These are phyloP conservation scores for Phaseolus lunatus DNA, from an alignment of 306 rosid species.

Conservation along the genomic window DNA sequence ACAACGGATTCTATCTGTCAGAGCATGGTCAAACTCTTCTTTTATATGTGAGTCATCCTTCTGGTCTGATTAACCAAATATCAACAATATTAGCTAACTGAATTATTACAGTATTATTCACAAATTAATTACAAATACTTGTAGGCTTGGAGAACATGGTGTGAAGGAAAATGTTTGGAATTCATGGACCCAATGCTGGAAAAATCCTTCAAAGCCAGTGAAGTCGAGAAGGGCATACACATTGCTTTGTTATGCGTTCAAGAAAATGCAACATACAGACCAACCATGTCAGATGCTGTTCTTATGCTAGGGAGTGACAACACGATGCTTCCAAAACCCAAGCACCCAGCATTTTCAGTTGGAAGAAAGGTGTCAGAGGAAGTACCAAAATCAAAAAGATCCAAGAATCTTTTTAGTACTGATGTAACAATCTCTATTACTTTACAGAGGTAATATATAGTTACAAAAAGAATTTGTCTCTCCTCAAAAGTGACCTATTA, in stretches of 20 bases:
- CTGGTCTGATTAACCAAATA: not conserved
- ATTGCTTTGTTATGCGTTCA: conserved; percentile 62
- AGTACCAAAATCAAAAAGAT: not conserved
- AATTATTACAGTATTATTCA: not conserved
- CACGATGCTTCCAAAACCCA: conserved; percentile 53
- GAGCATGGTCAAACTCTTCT: conserved; percentile 25
- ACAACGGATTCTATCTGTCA: conserved; percentile 15
- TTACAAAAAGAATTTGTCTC: no score
- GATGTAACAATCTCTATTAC: conserved; percentile 18
- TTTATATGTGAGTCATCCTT: conserved; percentile 20
- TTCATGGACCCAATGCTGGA: conserved; percentile 50
- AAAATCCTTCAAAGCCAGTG: conserved; percentile 7
- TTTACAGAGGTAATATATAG: conserved; percentile 22
- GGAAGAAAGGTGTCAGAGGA: not conserved
- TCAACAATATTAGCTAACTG: not conserved
- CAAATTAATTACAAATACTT: not conserved
- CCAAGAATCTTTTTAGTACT: conserved; percentile 34
- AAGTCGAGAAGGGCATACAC: conserved; percentile 52
- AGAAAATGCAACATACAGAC: conserved; percentile 57
- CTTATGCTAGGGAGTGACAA: conserved; percentile 49
- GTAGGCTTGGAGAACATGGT: conserved; percentile 63
- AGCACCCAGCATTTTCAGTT: conserved; percentile 49
- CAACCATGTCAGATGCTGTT: conserved; percentile 54
- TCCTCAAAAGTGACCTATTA: no score
- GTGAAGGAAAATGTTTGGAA: conserved; percentile 49